phyloP scores from a whole-genome alignment of 176 grass and related monocot genomes.

The Oryza glaberrima region DNA sequence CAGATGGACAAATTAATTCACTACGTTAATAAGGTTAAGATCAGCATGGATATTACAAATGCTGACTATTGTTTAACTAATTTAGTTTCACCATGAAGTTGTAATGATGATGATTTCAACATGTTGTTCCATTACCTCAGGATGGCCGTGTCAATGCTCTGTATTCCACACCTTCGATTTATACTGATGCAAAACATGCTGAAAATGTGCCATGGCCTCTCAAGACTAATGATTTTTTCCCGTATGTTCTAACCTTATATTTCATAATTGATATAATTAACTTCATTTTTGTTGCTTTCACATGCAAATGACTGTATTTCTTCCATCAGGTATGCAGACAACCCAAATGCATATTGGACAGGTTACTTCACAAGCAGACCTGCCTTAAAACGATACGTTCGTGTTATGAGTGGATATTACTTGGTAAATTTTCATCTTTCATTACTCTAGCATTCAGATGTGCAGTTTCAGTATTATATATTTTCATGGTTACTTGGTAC shows the following conservation, averaged over 20 bases:
- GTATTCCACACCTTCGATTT: constrained; percentile 98
- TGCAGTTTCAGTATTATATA: constrained; percentile 6
- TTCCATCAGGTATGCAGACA: constrained; percentile 87
- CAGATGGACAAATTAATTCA: constrained; percentile 98
- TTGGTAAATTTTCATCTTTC: constrained; percentile 53
- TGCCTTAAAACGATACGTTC: constrained; percentile 81
- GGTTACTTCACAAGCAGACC: constrained; percentile 99
- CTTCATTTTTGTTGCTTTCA: constrained; percentile 4
- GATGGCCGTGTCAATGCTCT: constrained; percentile 96
- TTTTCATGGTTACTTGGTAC: background rate
- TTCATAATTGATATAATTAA: background rate
- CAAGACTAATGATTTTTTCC: constrained; percentile 97
- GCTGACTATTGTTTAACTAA: background rate
- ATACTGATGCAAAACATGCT: constrained; percentile 95
- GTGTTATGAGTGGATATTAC: constrained; percentile 90
- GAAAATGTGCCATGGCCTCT: constrained; percentile 83
- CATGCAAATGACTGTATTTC: constrained; percentile 42
- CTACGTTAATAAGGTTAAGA: constrained; percentile 91
- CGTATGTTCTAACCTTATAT: constrained; percentile 59
- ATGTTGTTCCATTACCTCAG: constrained; percentile 53
- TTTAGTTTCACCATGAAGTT: constrained; percentile 4
- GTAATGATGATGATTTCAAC: constrained; percentile 26
- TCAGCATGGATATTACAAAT: constrained; percentile 12
- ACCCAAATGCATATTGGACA: constrained; percentile 93
- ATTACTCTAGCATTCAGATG: constrained; percentile 20